Conservation (phyloP, 257 asterid species). For the Fraxinus pennsylvanica region DNA sequence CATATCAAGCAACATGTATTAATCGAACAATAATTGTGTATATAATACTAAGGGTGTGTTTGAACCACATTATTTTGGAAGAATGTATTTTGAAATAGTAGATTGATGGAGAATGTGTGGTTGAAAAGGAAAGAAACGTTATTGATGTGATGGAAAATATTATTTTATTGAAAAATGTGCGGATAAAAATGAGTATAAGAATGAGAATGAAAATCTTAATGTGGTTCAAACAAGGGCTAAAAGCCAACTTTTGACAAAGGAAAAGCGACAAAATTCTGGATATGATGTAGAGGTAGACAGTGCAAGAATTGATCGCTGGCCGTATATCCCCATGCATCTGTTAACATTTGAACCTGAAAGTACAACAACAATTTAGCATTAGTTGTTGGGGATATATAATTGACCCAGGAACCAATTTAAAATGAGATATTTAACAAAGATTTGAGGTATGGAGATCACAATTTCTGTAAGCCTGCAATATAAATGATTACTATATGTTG, state of each 20-base stretch:
- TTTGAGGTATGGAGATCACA: not conserved
- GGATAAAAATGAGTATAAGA: too few relatives aligned
- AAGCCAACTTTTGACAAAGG: constrained; percentile 4
- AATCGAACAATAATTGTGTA: not conserved
- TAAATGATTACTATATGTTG: too few relatives aligned
- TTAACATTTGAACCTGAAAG: constrained; percentile 77
- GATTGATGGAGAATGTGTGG: too few relatives aligned
- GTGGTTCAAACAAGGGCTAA: not conserved
- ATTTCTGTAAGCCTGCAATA: not conserved
- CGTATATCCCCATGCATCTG: constrained; percentile 80
- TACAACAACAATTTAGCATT: constrained; percentile 13
- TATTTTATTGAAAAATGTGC: too few relatives aligned
- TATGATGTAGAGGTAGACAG: constrained; percentile 92
- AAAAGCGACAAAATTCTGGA: constrained; percentile 39
- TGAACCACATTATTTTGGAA: too few relatives aligned
- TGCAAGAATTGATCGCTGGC: constrained; percentile 71
- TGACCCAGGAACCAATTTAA: not conserved
- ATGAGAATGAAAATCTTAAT: too few relatives aligned
- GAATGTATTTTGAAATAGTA: too few relatives aligned
- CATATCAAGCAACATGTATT: not conserved
- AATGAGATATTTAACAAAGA: not conserved
- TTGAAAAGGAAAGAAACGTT: too few relatives aligned
- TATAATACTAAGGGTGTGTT: not conserved
- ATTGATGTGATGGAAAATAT: too few relatives aligned
- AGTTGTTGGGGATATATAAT: not conserved